Evolutionary conservation across 2,329 filamentous ascomycete genomes (phyloP), one percentile per base, ranked within the genome.

Genomic region (Diaporthe ampelina): DNA sequence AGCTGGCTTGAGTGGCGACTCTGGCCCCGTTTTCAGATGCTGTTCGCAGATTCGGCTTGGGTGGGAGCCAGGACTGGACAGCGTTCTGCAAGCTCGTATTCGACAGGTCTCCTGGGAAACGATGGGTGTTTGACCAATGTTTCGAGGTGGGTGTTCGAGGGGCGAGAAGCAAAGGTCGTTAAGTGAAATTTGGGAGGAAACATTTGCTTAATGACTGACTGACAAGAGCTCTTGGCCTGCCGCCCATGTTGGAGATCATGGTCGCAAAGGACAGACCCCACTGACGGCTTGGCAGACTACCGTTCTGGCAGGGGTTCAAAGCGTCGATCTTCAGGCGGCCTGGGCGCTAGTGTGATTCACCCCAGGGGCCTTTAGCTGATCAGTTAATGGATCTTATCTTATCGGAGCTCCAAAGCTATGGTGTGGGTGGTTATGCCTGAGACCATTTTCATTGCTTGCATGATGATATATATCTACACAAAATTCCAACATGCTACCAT

Each of bases 91-190:
- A 37, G 8, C 8, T 1, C 3, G 29, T 24, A 29, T 54, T 24
- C 26, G 35, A 45, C 24, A 24, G 50, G 6, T 7, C 37, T 29
- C 29, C 29, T 21, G 17, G 57, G 29, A 50, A 71, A 65, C 17
- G 17, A 21, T 26, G 21, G n/a, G 65, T 32, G 67, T 74, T 74
- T 65, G 15, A 71, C 56, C 56, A 70, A 73, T 74, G 57, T 71
- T 71, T 71, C 21, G 43, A 45, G 40, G 43, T 11, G 19, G 26
- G 29, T 29, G 43, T 37, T 61, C 21, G 13, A n/a, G 26, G 21
- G n/a, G 21, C 15, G 29, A n/a, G 10, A 35, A 9, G 11, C 19
- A 45, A 50, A 37, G 29, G 9, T 37, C 15, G 15, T n/a, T 7
- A 40, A 7, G 17, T 40, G 48, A 8, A 37, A 68, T 54, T 54